Percentiles rank a stretch among this genome's conserved stretches.
Conservation (phyloP, 169 alveolate species). For the Plasmodium gonderi region DNA sequence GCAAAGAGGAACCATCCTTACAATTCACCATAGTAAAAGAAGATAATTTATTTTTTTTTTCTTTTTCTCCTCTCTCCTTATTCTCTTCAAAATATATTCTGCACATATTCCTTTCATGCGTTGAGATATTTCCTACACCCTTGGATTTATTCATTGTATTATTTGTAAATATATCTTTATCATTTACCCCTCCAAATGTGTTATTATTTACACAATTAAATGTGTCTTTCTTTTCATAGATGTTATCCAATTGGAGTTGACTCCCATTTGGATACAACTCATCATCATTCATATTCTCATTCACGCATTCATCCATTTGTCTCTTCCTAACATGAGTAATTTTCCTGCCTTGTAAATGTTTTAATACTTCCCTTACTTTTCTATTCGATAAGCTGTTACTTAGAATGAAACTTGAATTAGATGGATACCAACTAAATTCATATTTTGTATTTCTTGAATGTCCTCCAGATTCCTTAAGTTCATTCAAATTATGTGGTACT, state of each 20-base stretch:
- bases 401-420: neutral
- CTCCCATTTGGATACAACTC: too few relatives aligned
- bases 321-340: neutral
- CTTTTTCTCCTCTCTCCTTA: too few relatives aligned
- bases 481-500: neutral
- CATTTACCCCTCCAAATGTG: too few relatives aligned
- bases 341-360: neutral
- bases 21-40: too few relatives aligned
- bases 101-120: neutral
- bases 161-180: too few relatives aligned
- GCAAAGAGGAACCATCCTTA: too few relatives aligned
- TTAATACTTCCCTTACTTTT: neutral
- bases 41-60: too few relatives aligned
- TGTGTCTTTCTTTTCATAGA: neutral
- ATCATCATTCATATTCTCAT: neutral
- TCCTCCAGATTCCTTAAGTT: neutral
- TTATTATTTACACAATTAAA: neutral
- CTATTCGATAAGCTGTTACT: neutral
- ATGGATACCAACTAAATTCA: neutral
- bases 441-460: neutral
- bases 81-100: neutral
- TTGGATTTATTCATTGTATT: too few relatives aligned
- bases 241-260: neutral
- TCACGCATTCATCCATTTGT: neutral
- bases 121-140: neutral